phyloP scores from a whole-genome alignment of 2,329 filamentous ascomycete species.

The Xylariaceae sp. region DNA sequence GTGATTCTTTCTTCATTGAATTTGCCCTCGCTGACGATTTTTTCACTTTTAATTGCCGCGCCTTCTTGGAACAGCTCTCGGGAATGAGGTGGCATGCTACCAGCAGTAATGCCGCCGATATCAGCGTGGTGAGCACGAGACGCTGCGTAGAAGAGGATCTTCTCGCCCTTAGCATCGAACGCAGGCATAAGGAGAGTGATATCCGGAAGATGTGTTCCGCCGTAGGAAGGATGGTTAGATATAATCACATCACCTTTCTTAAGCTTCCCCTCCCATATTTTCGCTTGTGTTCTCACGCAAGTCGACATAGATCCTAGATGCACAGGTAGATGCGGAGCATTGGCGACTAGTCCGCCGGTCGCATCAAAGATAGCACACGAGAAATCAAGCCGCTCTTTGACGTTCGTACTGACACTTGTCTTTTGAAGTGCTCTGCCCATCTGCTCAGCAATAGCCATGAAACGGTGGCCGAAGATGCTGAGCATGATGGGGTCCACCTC shows the following conservation, averaged over 20 bases:
- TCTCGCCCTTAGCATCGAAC: conserved; percentile 62
- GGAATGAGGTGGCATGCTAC: conserved; percentile 71
- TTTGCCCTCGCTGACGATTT: conserved; percentile 70
- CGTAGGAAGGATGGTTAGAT: conserved; percentile 80
- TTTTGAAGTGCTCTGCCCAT: conserved; percentile 79
- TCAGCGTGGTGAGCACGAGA: conserved; percentile 80
- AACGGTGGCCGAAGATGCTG: conserved; percentile 76
- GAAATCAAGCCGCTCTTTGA: conserved; percentile 80
- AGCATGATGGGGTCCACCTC: conserved; percentile 74
- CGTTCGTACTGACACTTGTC: conserved; percentile 76
- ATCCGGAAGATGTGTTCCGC: conserved; percentile 79
- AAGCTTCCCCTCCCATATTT: conserved; percentile 76
- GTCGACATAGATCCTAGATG: conserved; percentile 85
- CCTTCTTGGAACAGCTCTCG: conserved; percentile 57
- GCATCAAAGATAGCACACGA: conserved; percentile 79
- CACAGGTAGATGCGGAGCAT: conserved; percentile 77
- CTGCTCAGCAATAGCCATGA: conserved; percentile 84
- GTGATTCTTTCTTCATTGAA: conserved; percentile 73
- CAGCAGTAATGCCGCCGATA: conserved; percentile 72
- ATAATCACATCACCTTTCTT: conserved; percentile 79
- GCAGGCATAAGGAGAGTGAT: conserved; percentile 80
- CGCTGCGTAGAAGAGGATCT: conserved; percentile 79
- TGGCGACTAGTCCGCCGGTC: conserved; percentile 72
- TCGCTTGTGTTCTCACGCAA: conserved; percentile 73
- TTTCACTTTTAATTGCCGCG: conserved; percentile 57